These are phyloP conservation scores for Monilinia fructigena DNA, from an alignment of 2,329 filamentous ascomycete genomes.

Conservation along the genomic window DNA sequence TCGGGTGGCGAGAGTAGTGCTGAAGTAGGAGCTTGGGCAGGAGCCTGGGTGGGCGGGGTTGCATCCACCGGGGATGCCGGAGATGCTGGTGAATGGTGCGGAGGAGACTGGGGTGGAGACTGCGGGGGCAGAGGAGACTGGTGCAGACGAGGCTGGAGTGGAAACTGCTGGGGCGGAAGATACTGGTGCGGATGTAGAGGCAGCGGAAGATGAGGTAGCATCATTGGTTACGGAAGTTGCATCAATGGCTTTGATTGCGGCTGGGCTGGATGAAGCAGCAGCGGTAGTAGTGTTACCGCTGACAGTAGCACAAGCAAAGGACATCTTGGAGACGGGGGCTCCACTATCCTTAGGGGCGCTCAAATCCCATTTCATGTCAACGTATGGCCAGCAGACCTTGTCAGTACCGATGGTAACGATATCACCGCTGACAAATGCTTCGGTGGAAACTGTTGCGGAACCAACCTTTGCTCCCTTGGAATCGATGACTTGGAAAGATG, in stretches of 20 bases:
- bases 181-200: neutral
- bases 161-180: neutral
- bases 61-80: neutral
- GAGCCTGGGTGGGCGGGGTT: neutral
- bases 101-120: neutral
- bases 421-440: constrained; percentile 60
- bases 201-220: neutral
- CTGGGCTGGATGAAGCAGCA: neutral
- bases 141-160: neutral
- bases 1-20: neutral
- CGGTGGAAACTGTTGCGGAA: constrained; percentile 49
- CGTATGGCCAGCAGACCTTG: constrained; percentile 61
- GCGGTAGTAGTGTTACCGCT: neutral
- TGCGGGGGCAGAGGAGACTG: neutral
- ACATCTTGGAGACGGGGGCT: constrained; percentile 45
- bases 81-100: constrained; percentile 4
- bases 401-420: constrained; percentile 55
- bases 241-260: neutral
- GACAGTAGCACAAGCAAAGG: constrained; percentile 49
- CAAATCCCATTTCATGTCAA: constrained; percentile 54
- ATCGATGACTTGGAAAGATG: constrained; percentile 57
- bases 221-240: neutral
- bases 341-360: constrained; percentile 34
- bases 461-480: constrained; percentile 51
- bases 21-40: neutral